phyloP scores from a whole-genome alignment of 2,329 filamentous ascomycete genomes.

The Niveomyces coronatus region DNA sequence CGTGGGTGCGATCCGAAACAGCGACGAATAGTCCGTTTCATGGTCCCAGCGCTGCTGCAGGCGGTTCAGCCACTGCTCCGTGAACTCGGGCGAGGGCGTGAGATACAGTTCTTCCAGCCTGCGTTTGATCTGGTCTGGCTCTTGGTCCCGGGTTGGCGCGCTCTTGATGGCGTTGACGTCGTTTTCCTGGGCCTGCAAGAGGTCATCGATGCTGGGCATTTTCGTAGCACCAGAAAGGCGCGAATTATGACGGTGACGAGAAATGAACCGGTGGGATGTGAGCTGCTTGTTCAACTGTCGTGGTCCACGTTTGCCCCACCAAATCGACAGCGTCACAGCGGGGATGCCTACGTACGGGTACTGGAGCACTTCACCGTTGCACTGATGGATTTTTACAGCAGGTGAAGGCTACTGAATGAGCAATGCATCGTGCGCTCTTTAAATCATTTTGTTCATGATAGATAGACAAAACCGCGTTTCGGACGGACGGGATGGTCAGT shows the following conservation, averaged over 20 bases:
- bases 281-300: too few species aligned
- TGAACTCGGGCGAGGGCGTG: constrained; percentile 69
- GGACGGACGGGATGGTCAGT: too few species aligned
- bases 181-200: constrained; percentile 21
- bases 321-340: not conserved
- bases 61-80: constrained; percentile 73
- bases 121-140: constrained; percentile 53
- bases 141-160: constrained; percentile 20
- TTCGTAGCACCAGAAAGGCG: not conserved
- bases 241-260: not conserved
- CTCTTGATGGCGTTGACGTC: constrained; percentile 10
- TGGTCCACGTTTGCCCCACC: constrained; percentile 10
- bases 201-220: constrained; percentile 26
- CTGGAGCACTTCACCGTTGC: too few species aligned
- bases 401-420: too few species aligned
- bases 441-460: not conserved
- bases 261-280: not conserved
- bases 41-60: constrained; percentile 86
- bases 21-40: constrained; percentile 66
- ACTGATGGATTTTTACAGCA: too few species aligned
- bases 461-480: too few species aligned
- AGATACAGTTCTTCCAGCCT: constrained; percentile 70
- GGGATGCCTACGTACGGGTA: too few species aligned
- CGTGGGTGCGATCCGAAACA: constrained; percentile 80
- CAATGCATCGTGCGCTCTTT: too few species aligned